These are phyloP conservation scores for Kodamaea kaohsiungensis DNA, from an alignment of 805 yeast genomes.

Conservation along the genomic window DNA sequence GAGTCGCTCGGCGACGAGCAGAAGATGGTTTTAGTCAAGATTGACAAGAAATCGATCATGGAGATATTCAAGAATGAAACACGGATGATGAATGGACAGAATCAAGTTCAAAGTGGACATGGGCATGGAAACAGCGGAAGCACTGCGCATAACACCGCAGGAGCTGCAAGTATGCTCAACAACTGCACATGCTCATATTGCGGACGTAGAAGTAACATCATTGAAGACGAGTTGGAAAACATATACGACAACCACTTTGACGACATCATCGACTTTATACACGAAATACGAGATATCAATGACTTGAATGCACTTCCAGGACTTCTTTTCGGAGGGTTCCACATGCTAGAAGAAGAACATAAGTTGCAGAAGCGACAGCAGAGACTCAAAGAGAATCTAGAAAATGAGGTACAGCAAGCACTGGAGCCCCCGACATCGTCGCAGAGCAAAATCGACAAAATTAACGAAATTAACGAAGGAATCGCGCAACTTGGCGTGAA, in stretches of 20 bases:
- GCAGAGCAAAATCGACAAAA: background rate
- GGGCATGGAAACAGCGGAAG: conserved; percentile 25
- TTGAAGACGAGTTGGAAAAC: conserved; percentile 75
- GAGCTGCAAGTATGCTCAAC: conserved; percentile 5
- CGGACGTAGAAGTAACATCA: conserved; percentile 67
- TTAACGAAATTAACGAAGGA: background rate
- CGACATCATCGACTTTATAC: conserved; percentile 39
- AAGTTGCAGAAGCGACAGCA: conserved; percentile 29
- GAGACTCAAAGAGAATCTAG: conserved; percentile 1
- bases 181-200: conserved; percentile 75
- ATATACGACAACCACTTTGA: conserved; percentile 70
- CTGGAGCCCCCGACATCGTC: background rate
- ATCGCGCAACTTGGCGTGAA: background rate
- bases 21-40: conserved; percentile 59
- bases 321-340: conserved; percentile 36
- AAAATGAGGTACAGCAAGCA: background rate
- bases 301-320: conserved; percentile 39
- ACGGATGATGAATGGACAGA: conserved; percentile 6
- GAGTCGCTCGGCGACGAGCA: conserved; percentile 57
- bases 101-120: background rate
- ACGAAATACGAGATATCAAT: conserved; percentile 39
- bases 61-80: conserved; percentile 54
- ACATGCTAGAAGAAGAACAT: conserved; percentile 36
- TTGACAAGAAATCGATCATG: conserved; percentile 70
- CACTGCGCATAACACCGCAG: conserved; percentile 5